Evolutionary conservation across 495 filamentous ascomycete genomes (phyloP).

Genomic region (Penicillium taxi): DNA sequence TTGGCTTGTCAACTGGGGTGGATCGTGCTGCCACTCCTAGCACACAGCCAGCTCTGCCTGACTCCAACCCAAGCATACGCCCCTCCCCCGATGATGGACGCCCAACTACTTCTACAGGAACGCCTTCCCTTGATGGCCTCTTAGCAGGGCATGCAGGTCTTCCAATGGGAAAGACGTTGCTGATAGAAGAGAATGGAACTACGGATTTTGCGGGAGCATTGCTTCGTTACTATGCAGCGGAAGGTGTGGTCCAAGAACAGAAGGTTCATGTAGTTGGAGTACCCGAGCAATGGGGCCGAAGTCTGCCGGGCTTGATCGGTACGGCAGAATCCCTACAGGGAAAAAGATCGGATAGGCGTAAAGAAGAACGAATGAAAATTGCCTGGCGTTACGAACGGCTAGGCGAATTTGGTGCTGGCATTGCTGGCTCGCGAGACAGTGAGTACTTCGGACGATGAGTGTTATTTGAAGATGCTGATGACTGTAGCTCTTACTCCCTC

Average conservation of each 20-base stretch:
- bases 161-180: slow-evolving; percentile 66
- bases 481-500: slow-evolving; percentile 20
- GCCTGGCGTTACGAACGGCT: slow-evolving; percentile 93
- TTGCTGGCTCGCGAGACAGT: slow-evolving; percentile 48
- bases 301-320: slow-evolving; percentile 65
- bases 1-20: slow-evolving; percentile 50
- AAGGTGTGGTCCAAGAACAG: slow-evolving; percentile 89
- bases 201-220: slow-evolving; percentile 87
- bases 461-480: slow-evolving; percentile 11
- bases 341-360: slow-evolving; percentile 30
- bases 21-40: slow-evolving; percentile 22
- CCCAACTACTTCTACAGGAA: slow-evolving; percentile 84
- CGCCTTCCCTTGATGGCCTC: slow-evolving; percentile 72
- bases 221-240: slow-evolving; percentile 83
- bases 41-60: slow-evolving; percentile 29
- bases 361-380: slow-evolving; percentile 87
- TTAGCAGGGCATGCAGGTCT: slow-evolving; percentile 86
- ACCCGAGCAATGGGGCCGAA: slow-evolving; percentile 69
- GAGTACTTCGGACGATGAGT: slow-evolving; percentile 12
- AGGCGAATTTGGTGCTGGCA: slow-evolving; percentile 52
- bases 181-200: slow-evolving; percentile 88
- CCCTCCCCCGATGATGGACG: slow-evolving; percentile 87
- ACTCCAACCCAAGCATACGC: slow-evolving; percentile 58
- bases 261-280: slow-evolving; percentile 76
- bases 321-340: slow-evolving; percentile 40